Conservation (phyloP, 495 filamentous ascomycete species). For the Gamarada debralockiae region DNA sequence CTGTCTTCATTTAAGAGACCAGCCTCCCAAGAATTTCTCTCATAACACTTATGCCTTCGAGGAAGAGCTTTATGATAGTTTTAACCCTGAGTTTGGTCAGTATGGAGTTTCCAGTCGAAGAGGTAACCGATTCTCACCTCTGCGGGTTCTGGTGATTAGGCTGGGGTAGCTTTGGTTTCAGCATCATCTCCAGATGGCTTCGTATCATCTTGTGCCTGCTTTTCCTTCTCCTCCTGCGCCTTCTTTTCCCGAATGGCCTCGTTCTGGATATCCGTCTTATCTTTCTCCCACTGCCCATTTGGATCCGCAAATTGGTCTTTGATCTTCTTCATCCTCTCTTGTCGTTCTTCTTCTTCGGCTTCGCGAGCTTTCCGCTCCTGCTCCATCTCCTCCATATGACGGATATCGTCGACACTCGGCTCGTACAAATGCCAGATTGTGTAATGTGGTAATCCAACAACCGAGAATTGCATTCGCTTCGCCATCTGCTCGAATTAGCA, state of each 20-base stretch:
- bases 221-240: constrained; percentile 11
- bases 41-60: background rate
- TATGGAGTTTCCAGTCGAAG: background rate
- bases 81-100: background rate
- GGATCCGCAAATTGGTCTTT: constrained; percentile 68
- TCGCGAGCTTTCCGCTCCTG: constrained; percentile 69
- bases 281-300: constrained; percentile 74
- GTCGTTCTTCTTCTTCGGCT: constrained; percentile 65
- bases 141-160: constrained; percentile 22
- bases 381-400: constrained; percentile 98
- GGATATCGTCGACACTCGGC: constrained; percentile 92
- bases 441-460: constrained; percentile 96
- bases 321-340: constrained; percentile 60
- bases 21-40: too few relatives aligned
- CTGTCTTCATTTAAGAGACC: too few relatives aligned
- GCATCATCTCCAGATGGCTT: constrained; percentile 11
- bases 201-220: background rate
- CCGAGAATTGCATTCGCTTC: constrained; percentile 89
- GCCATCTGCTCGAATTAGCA: constrained; percentile 68
- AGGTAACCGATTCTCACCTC: background rate
- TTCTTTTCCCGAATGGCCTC: constrained; percentile 44
- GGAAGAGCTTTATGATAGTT: background rate
- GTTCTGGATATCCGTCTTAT: constrained; percentile 71
- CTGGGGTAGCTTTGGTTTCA: constrained; percentile 22
- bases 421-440: constrained; percentile 99